phyloP scores from a whole-genome alignment of 352 stramenopile species.

The Globisporangium polare region DNA sequence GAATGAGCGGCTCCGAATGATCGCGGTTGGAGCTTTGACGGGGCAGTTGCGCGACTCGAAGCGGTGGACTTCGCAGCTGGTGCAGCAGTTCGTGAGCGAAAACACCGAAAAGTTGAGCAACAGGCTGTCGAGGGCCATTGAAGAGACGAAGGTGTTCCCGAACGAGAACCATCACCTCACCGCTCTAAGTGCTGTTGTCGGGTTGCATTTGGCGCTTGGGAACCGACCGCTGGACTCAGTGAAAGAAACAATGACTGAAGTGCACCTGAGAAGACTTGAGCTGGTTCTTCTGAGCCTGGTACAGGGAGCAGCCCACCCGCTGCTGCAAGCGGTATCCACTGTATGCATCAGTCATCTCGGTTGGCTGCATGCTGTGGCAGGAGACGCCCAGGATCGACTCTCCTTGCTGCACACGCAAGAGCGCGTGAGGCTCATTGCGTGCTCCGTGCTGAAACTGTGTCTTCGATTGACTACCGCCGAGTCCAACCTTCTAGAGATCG shows the following conservation, averaged over 20 bases:
- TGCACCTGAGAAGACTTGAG: conserved; percentile 23
- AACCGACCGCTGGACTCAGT: conserved; percentile 21
- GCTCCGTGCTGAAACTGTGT: background rate
- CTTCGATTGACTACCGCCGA: background rate
- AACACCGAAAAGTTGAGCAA: conserved; percentile 21
- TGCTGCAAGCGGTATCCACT: conserved; percentile 22
- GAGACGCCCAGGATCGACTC: background rate
- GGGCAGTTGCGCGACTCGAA: conserved; percentile 34
- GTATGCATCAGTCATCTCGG: conserved; percentile 27
- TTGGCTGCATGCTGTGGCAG: conserved; percentile 17
- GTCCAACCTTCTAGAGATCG: background rate
- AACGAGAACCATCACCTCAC: conserved; percentile 12
- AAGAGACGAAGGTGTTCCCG: conserved; percentile 38
- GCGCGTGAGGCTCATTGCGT: conserved; percentile 5
- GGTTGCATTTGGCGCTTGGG: conserved; percentile 34
- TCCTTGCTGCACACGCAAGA: background rate
- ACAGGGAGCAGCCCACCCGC: conserved; percentile 8
- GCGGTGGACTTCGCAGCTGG: conserved; percentile 28
- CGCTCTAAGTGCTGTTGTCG: conserved; percentile 22
- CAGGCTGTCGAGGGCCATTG: conserved; percentile 26
- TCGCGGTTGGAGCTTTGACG: conserved; percentile 34
- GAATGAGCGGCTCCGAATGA: conserved; percentile 14
- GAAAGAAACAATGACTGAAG: conserved; percentile 16
- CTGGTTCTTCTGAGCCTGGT: conserved; percentile 20
- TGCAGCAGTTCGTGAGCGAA: conserved; percentile 23